Conservation (phyloP, 2,329 filamentous ascomycete genomes). For the Monosporascus sp. region DNA sequence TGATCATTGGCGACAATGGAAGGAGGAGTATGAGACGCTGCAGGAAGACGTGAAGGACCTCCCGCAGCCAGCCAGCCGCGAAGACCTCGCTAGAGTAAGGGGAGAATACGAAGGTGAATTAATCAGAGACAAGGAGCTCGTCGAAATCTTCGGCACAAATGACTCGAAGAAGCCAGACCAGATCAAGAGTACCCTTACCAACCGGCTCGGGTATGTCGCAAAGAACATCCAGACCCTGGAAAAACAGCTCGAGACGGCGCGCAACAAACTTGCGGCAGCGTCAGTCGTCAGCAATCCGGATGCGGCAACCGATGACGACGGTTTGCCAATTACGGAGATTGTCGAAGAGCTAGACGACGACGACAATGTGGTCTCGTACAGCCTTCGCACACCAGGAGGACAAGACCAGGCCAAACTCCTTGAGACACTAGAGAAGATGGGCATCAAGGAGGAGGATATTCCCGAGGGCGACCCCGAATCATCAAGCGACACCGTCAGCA, state of each 20-base stretch:
- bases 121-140: constrained; percentile 53
- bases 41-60: constrained; percentile 71
- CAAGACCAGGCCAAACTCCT: constrained; percentile 60
- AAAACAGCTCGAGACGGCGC: constrained; percentile 53
- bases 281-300: constrained; percentile 56
- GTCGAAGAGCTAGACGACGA: constrained; percentile 88
- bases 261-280: constrained; percentile 64
- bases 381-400: constrained; percentile 59
- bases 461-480: constrained; percentile 21
- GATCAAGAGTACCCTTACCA: constrained; percentile 61
- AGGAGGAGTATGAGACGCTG: constrained; percentile 84
- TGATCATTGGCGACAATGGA: constrained; percentile 84
- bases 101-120: constrained; percentile 58
- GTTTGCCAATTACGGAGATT: constrained; percentile 81
- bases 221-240: constrained; percentile 67
- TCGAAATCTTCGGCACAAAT: constrained; percentile 42
- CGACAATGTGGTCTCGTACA: constrained; percentile 71
- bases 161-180: constrained; percentile 52
- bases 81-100: constrained; percentile 54
- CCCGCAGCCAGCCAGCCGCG: constrained; percentile 39
- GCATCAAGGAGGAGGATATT: constrained; percentile 43
- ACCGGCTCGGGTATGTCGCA: constrained; percentile 83
- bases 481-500: constrained; percentile 8
- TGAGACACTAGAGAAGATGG: constrained; percentile 72
- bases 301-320: constrained; percentile 55